Conservation (phyloP, 805 yeast species). For the Tetrapisispora fleetii region DNA sequence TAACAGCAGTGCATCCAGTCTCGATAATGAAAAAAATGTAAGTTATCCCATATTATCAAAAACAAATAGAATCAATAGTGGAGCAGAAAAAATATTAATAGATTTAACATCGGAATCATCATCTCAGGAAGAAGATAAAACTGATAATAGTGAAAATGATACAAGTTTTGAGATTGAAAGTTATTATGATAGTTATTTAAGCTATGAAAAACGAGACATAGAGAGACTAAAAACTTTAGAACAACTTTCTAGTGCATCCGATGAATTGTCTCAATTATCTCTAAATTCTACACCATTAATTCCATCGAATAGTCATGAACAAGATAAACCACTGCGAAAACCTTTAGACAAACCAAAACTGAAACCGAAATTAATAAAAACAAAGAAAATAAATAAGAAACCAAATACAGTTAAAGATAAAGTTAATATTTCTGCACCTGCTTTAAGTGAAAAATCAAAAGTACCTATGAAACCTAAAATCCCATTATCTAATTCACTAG, state of each 20-base stretch:
- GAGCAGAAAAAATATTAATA: background rate
- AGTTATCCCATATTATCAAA: background rate
- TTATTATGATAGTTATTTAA: slow-evolving; percentile 14
- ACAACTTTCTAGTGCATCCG: slow-evolving; percentile 6
- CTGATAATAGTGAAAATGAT: background rate
- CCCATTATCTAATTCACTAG: slow-evolving; percentile 2
- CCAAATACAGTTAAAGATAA: slow-evolving; percentile 1
- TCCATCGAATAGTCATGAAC: background rate
- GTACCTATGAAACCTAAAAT: background rate
- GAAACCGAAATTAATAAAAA: background rate
- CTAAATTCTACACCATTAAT: slow-evolving; percentile 2
- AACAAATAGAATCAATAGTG: background rate
- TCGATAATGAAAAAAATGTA: background rate
- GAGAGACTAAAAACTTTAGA: slow-evolving; percentile 11
- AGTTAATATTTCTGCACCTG: slow-evolving; percentile 14
- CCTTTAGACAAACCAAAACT: background rate
- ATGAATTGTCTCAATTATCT: background rate
- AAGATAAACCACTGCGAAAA: background rate
- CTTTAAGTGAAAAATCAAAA: slow-evolving; percentile 6
- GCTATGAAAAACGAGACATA: slow-evolving; percentile 11
- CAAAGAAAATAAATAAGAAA: background rate
- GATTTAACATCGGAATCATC: slow-evolving; percentile 1
- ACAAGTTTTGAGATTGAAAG: slow-evolving; percentile 16
- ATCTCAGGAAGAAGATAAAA: background rate
- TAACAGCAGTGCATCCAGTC: slow-evolving; percentile 1